These are phyloP conservation scores for Boehmeria nivea DNA, from an alignment of 306 rosid species.

Conservation along the genomic window DNA sequence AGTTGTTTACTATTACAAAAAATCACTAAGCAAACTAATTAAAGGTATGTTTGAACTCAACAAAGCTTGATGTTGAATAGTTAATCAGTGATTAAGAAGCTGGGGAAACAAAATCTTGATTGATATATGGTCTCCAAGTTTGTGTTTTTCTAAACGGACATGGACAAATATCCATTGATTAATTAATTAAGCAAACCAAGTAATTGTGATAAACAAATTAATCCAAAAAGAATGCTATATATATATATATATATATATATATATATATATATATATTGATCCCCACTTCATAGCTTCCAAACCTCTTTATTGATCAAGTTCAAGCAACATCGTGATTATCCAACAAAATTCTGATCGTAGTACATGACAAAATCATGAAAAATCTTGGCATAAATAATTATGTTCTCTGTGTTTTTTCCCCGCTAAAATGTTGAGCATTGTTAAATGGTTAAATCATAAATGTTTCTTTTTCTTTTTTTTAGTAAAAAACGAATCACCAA, in stretches of 20 bases:
- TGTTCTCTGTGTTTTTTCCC: background rate
- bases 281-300: background rate
- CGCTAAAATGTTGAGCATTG: conserved; percentile 3
- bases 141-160: no score
- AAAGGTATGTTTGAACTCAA: background rate
- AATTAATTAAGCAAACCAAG: background rate
- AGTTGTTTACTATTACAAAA: background rate
- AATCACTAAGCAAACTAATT: background rate
- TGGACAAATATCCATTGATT: background rate
- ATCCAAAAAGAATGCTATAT: no score
- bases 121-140: no score
- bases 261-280: no score
- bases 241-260: no score
- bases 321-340: conserved; percentile 18
- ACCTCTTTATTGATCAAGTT: background rate
- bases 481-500: conserved; percentile 3
- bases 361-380: conserved; percentile 21
- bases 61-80: background rate
- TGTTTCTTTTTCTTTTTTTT: no score
- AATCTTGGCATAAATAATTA: conserved; percentile 15
- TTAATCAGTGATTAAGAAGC: background rate
- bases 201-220: background rate
- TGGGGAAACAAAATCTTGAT: no score
- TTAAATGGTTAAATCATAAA: background rate
- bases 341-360: conserved; percentile 15